Evolutionary conservation across 805 yeast species (phyloP).

Genomic region (Kluyveromyces siamensis): DNA sequence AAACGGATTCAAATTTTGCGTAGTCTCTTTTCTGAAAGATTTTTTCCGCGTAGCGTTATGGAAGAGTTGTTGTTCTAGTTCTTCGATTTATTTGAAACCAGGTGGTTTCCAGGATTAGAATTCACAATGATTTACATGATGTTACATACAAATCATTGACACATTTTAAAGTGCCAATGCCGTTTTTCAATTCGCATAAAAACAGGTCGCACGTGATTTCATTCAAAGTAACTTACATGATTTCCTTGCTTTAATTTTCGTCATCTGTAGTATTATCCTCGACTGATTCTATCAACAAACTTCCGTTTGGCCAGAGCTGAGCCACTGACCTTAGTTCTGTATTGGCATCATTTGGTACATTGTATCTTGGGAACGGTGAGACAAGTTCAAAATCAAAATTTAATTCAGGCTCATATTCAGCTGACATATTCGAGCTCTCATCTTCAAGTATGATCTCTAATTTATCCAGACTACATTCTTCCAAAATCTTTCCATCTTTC

Average conservation of each 20-base stretch:
- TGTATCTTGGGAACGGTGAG: slow-evolving; percentile 54
- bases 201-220: no score
- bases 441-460: neutral
- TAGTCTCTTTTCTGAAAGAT: no score
- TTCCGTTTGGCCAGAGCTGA: slow-evolving; percentile 66
- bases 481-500: neutral
- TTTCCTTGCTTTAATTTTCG: neutral
- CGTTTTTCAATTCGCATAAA: no score
- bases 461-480: neutral
- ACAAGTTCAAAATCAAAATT: slow-evolving; percentile 46
- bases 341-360: slow-evolving; percentile 30
- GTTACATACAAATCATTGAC: neutral
- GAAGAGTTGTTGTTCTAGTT: neutral
- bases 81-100: neutral
- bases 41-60: neutral
- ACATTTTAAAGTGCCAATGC: no score
- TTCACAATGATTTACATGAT: neutral
- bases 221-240: no score
- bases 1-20: no score
- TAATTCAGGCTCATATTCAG: slow-evolving; percentile 23
- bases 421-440: slow-evolving; percentile 12
- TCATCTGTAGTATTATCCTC: slow-evolving; percentile 25
- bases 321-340: slow-evolving; percentile 32
- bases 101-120: neutral
- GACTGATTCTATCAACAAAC: slow-evolving; percentile 42